Percentiles rank a stretch among this genome's conserved stretches.
These are phyloP conservation scores for Barnettozyma sp. DNA, from an alignment of 805 yeast species.

Conservation along the genomic window DNA sequence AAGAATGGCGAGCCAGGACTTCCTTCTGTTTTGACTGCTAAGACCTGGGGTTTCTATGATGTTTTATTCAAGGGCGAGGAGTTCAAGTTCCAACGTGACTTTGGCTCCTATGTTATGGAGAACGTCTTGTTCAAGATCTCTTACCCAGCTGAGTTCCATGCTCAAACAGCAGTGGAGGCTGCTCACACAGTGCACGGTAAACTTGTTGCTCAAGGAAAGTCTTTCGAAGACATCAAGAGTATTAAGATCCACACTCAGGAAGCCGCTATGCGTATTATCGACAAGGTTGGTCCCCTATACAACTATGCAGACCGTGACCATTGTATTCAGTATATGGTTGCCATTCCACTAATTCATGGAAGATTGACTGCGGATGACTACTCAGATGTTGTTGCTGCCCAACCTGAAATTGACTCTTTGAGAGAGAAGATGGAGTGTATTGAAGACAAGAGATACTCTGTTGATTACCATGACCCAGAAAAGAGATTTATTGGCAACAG, in stretches of 20 bases:
- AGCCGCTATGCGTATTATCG: slow-evolving; percentile 54
- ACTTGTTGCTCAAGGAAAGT: slow-evolving; percentile 34
- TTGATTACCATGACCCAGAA: slow-evolving; percentile 48
- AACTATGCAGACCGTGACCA: slow-evolving; percentile 63
- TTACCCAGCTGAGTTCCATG: slow-evolving; percentile 61
- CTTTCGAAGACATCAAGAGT: slow-evolving; percentile 41
- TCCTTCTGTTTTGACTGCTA: slow-evolving; percentile 51
- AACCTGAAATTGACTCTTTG: slow-evolving; percentile 45
- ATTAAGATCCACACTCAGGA: slow-evolving; percentile 51
- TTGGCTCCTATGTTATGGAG: slow-evolving; percentile 56
- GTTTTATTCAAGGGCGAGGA: slow-evolving; percentile 48
- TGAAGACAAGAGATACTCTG: slow-evolving; percentile 41
- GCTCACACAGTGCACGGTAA: slow-evolving; percentile 38
- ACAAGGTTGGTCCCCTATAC: slow-evolving; percentile 51
- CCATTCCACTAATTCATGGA: slow-evolving; percentile 49
- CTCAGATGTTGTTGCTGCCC: slow-evolving; percentile 41
- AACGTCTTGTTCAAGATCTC: slow-evolving; percentile 55
- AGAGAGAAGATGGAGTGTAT: slow-evolving; percentile 50
- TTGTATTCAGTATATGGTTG: slow-evolving; percentile 59
- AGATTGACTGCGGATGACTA: slow-evolving; percentile 53
- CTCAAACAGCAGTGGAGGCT: slow-evolving; percentile 59
- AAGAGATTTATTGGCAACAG: slow-evolving; percentile 56
- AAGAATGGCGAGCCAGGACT: slow-evolving; percentile 48
- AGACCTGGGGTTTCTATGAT: slow-evolving; percentile 59
- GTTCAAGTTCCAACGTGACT: slow-evolving; percentile 47